Evolutionary conservation across 768 basidiomycete species (phyloP), one percentile per base, ranked within the genome.

Genomic region (Polyporus arcularius): DNA sequence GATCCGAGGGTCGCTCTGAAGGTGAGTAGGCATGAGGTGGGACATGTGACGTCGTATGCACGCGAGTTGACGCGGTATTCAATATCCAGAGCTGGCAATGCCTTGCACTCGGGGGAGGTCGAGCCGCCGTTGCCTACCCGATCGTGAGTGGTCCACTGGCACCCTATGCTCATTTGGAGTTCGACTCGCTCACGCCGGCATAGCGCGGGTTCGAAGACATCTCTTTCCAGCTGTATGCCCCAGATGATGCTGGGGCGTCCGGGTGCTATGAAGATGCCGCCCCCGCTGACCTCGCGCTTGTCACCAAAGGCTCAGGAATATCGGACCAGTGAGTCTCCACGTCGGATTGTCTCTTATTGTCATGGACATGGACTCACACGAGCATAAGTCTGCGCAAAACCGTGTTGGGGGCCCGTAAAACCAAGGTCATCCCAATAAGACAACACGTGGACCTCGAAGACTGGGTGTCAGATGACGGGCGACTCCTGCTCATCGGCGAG

Each of bases 401-500:
- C 14, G 62, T 62, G 28, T 39, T 46, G 39, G 46, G 45, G 12
- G 59, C 63, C 15, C 55, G 28, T n/a, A 39, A 21, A 8, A 57
- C 68, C 45, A 53, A 63, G 0, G 69, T 71, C 4, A 40, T 65
- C 18, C 61, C 65, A 8, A 43, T 69, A 43, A 57, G 59, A 40
- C 53, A 69, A 26, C 60, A 68, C 35, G 61, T 46, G 2, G 60
- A 70, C 41, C 58, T 73, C 15, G 73, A 74, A 31, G 71, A 72
- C 18, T 76, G 76, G 76, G 70, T 75, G 0, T 70, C 74, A 41
- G 65, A 67, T 7, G 69, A 62, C 46, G 71, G 68, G 12, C 68
- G 65, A 14, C 61, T 75, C 1, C 65, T 75, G 7, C 47, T 76
- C 28, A 64, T 76, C 28, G 78, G 78, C 14, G 71, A 74, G 15